Conservation (phyloP, 2,329 filamentous ascomycete genomes). For the Fulvia fulva region DNA sequence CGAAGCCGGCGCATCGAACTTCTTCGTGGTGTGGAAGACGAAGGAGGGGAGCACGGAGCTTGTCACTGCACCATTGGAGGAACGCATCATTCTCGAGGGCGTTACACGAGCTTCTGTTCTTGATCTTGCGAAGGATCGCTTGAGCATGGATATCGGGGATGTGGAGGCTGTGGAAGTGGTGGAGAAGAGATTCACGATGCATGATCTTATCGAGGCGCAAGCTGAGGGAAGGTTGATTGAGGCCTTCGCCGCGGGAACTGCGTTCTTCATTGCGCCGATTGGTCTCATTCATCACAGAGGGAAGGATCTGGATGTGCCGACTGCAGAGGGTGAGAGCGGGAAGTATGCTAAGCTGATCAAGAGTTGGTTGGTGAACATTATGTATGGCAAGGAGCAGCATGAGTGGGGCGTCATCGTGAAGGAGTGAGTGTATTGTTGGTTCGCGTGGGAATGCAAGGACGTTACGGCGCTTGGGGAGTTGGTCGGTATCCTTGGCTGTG, state of each 20-base stretch:
- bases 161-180: slow-evolving; percentile 61
- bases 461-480: not conserved
- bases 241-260: slow-evolving; percentile 82
- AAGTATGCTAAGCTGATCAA: slow-evolving; percentile 42
- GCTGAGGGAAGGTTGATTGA: slow-evolving; percentile 75
- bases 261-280: slow-evolving; percentile 52
- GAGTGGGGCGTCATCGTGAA: slow-evolving; percentile 47
- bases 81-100: slow-evolving; percentile 76
- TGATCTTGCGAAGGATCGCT: slow-evolving; percentile 63
- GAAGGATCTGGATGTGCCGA: slow-evolving; percentile 41
- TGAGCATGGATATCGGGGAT: slow-evolving; percentile 37
- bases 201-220: slow-evolving; percentile 68
- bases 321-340: slow-evolving; percentile 39
- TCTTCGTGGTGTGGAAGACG: slow-evolving; percentile 76
- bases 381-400: slow-evolving; percentile 46
- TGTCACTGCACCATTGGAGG: slow-evolving; percentile 77
- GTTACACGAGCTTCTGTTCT: slow-evolving; percentile 80
- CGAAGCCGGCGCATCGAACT: slow-evolving; percentile 88
- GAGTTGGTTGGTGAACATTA: slow-evolving; percentile 47
- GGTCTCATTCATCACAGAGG: slow-evolving; percentile 44
- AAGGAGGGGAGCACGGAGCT: slow-evolving; percentile 61
- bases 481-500: not conserved
- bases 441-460: not conserved
- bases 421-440: slow-evolving; percentile 31
- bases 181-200: slow-evolving; percentile 78